phyloP scores from a whole-genome alignment of 352 stramenopile species.

The Pythium rishiriense region DNA sequence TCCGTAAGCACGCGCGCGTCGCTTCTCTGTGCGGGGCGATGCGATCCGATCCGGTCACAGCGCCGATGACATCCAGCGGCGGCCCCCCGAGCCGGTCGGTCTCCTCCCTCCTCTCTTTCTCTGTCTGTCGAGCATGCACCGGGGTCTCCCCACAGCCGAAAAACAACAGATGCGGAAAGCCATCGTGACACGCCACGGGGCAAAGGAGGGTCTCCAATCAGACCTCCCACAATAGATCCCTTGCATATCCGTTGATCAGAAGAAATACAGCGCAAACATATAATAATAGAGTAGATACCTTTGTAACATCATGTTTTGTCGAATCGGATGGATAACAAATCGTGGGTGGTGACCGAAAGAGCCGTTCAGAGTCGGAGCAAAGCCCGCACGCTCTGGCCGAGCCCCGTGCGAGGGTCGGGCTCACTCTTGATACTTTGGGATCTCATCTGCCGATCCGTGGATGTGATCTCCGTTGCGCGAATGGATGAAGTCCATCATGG shows the following conservation, averaged over 20 bases:
- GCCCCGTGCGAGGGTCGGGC: neutral
- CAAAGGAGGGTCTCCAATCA: conserved; percentile 7
- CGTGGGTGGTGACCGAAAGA: conserved; percentile 4
- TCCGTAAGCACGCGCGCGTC: neutral
- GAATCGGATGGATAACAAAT: neutral
- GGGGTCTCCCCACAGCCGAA: neutral
- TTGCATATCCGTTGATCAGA: neutral
- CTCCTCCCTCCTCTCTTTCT: no score
- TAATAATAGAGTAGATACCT: neutral
- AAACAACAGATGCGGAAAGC: conserved; percentile 21
- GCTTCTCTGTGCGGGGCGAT: conserved; percentile 1
- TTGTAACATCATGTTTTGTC: neutral
- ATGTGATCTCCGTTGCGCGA: neutral
- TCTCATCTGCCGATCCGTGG: conserved; percentile 1
- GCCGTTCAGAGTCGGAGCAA: conserved; percentile 23
- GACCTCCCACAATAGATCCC: neutral
- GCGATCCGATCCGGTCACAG: neutral
- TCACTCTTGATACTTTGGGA: conserved; percentile 2
- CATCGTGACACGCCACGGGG: conserved; percentile 14
- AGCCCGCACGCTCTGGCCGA: neutral
- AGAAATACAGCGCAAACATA: neutral
- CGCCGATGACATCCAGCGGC: neutral
- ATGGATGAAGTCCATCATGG: no score
- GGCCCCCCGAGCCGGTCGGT: neutral
- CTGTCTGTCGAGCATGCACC: neutral